Conservation (phyloP, 768 basidiomycete species). For the Mycena leptocephala region DNA sequence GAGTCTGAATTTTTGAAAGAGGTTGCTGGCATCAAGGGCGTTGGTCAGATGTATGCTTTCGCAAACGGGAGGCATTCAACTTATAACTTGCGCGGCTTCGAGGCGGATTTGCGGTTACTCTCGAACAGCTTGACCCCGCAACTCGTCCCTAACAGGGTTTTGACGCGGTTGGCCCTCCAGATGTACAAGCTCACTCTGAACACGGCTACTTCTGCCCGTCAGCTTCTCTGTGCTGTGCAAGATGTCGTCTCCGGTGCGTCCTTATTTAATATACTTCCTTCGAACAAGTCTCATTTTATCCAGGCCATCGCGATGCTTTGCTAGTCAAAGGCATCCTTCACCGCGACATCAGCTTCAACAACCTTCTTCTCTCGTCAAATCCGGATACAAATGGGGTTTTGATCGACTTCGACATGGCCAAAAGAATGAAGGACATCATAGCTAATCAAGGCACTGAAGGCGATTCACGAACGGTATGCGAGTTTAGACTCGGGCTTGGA, state of each 20-base stretch:
- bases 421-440: not conserved
- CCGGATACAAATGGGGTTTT: not conserved
- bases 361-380: constrained; percentile 39
- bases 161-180: constrained; percentile 31
- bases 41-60: constrained; percentile 34
- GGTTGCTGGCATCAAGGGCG: constrained; percentile 30
- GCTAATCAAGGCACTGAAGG: not conserved
- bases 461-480: constrained; percentile 10
- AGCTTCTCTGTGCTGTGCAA: constrained; percentile 35
- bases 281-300: not conserved
- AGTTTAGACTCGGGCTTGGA: not conserved
- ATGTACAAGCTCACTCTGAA: constrained; percentile 33
- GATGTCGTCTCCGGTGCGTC: constrained; percentile 37
- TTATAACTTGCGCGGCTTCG: constrained; percentile 6
- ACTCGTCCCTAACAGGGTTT: constrained; percentile 18
- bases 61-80: constrained; percentile 17
- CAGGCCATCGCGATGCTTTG: constrained; percentile 36
- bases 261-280: not conserved
- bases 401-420: constrained; percentile 22
- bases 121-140: not conserved
- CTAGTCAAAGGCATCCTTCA: constrained; percentile 40
- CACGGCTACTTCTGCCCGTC: constrained; percentile 12
- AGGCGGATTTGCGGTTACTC: not conserved
- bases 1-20: constrained; percentile 34
- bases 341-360: constrained; percentile 45